Evolutionary conservation across 805 yeast genomes (phyloP).

Genomic region (Nakazawaea siamensis): DNA sequence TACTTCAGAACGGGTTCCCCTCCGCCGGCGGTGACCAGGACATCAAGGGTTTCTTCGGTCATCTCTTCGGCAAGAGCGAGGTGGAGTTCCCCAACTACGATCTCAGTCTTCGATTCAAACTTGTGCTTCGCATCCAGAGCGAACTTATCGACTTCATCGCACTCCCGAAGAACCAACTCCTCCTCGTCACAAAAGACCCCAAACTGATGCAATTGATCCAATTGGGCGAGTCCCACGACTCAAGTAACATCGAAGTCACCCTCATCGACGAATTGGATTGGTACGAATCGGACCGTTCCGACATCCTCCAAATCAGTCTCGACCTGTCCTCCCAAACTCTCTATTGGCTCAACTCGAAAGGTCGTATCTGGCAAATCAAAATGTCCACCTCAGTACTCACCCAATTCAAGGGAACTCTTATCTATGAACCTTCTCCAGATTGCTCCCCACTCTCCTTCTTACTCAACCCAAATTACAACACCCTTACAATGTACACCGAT

Average conservation of each 20-base stretch:
- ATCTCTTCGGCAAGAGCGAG: slow-evolving; percentile 16
- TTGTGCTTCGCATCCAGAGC: slow-evolving; percentile 26
- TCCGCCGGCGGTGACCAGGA: slow-evolving; percentile 4
- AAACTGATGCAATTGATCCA: slow-evolving; percentile 26
- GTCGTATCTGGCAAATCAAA: slow-evolving; percentile 22
- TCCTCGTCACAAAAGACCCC: slow-evolving; percentile 22
- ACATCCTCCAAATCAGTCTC: slow-evolving; percentile 14
- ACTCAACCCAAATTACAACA: slow-evolving; percentile 28
- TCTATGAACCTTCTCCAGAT: no score
- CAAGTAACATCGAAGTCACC: slow-evolving; percentile 20
- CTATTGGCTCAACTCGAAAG: slow-evolving; percentile 21
- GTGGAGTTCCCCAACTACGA: slow-evolving; percentile 23
- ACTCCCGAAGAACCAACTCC: slow-evolving; percentile 16
- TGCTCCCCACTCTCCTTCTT: no score
- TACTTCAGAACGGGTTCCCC: slow-evolving; percentile 27
- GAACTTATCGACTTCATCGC: slow-evolving; percentile 22
- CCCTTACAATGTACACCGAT: slow-evolving; percentile 29
- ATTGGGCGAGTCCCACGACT: slow-evolving; percentile 16
- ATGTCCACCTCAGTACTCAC: neutral
- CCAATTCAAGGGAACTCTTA: slow-evolving; percentile 16
- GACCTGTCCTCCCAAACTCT: slow-evolving; percentile 19
- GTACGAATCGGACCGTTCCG: slow-evolving; percentile 17
- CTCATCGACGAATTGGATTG: slow-evolving; percentile 23
- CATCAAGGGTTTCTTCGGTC: slow-evolving; percentile 19
- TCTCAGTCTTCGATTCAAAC: slow-evolving; percentile 22